A percentile compares a stretch with the other conserved stretches of the same genome.
phyloP scores from a whole-genome alignment of 2,329 filamentous ascomycete species.

The Neopestalotiopsis sp. region DNA sequence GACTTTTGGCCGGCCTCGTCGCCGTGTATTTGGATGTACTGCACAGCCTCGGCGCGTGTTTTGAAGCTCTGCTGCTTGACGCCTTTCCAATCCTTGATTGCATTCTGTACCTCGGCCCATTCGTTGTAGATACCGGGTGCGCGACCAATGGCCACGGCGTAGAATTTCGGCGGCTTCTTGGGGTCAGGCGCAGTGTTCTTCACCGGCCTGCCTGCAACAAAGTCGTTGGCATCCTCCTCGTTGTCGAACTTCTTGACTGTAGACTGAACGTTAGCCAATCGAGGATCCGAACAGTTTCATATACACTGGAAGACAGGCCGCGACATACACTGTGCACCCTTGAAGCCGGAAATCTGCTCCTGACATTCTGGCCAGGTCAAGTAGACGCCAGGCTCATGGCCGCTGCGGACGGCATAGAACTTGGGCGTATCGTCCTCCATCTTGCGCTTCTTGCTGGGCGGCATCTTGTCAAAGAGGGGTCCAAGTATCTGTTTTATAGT shows the following conservation, averaged over 20 bases:
- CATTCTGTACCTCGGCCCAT: constrained; percentile 73
- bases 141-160: constrained; percentile 66
- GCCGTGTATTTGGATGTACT: constrained; percentile 68
- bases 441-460: constrained; percentile 53
- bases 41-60: constrained; percentile 75
- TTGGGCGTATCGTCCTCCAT: constrained; percentile 53
- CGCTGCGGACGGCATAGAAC: constrained; percentile 67
- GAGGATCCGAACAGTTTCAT: neutral
- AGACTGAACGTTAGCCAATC: constrained; percentile 7
- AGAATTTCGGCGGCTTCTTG: constrained; percentile 54
- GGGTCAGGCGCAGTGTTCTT: constrained; percentile 42
- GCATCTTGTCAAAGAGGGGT: constrained; percentile 17
- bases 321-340: constrained; percentile 71
- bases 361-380: constrained; percentile 66
- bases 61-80: constrained; percentile 74
- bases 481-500: constrained; percentile 5
- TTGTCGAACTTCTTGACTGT: constrained; percentile 83
- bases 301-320: neutral
- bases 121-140: constrained; percentile 65
- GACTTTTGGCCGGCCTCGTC: constrained; percentile 49
- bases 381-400: constrained; percentile 66
- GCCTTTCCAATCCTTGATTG: constrained; percentile 76
- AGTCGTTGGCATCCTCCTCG: constrained; percentile 78
- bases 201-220: constrained; percentile 67
- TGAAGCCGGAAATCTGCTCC: constrained; percentile 64